Conservation (phyloP, 1,284 basidiomycete species). For the Sutorius eximius region DNA sequence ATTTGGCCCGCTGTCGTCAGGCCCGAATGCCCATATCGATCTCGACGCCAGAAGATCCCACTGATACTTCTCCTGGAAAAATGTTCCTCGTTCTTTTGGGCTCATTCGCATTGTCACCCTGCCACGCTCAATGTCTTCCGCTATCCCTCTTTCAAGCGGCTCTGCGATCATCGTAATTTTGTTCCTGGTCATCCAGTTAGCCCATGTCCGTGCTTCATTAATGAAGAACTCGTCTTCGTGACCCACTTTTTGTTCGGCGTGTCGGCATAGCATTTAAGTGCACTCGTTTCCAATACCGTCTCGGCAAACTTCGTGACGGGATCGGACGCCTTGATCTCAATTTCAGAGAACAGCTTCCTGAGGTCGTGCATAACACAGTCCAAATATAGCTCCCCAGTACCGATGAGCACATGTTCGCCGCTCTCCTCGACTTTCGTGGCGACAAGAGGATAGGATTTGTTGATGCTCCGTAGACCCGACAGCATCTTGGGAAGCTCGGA, state of each 20-base stretch:
- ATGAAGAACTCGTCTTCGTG: not conserved
- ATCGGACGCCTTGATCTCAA: conserved; percentile 99
- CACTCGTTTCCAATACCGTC: conserved; percentile 97
- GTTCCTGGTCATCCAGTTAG: conserved; percentile 59
- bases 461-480: conserved; percentile 92
- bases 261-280: conserved; percentile 97
- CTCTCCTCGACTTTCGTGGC: conserved; percentile 97
- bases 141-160: conserved; percentile 89
- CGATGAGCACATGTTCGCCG: conserved; percentile 95
- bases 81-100: conserved; percentile 88
- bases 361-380: conserved; percentile 98
- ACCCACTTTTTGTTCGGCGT: conserved; percentile 97
- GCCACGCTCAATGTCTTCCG: conserved; percentile 91
- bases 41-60: conserved; percentile 98
- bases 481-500: conserved; percentile 99
- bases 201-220: conserved; percentile 3
- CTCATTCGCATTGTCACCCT: conserved; percentile 92
- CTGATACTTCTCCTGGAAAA: conserved; percentile 95
- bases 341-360: conserved; percentile 90
- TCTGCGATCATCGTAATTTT: conserved; percentile 98
- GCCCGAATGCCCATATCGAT: conserved; percentile 99
- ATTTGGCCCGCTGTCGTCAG: conserved; percentile 93
- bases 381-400: conserved; percentile 96
- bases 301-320: conserved; percentile 98
- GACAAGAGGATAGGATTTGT: conserved; percentile 95